Percentiles rank a stretch among this genome's conserved stretches.
Conservation (phyloP, 306 rosid genomes). For the Prinsepia uniflora region DNA sequence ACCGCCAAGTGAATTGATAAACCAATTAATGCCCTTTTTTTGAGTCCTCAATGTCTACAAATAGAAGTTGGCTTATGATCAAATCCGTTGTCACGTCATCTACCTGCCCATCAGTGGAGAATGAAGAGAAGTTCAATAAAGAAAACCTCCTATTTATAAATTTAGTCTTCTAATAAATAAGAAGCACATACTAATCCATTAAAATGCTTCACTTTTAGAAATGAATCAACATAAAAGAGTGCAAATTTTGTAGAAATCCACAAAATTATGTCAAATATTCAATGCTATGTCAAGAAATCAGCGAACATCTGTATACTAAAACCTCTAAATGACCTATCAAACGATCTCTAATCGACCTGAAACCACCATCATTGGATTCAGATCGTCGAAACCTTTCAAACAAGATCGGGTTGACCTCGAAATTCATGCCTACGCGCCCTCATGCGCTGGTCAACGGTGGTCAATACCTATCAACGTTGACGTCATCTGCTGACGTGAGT, state of each 20-base stretch:
- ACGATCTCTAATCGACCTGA: no score
- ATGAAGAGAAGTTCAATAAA: background rate
- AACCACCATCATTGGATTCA: no score
- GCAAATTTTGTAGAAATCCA: background rate
- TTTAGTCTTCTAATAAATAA: background rate
- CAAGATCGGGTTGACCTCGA: no score
- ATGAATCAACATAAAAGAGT: background rate
- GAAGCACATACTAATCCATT: background rate
- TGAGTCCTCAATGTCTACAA: conserved; percentile 91
- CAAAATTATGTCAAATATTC: conserved; percentile 4
- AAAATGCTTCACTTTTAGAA: background rate
- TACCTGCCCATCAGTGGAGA: conserved; percentile 45
- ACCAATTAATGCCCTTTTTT: conserved; percentile 68
- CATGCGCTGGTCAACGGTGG: no score
- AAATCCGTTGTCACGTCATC: conserved; percentile 91
- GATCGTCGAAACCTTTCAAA: no score
- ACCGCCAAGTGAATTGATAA: conserved; percentile 96
- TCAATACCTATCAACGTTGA: no score
- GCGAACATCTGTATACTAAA: no score
- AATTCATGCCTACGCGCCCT: no score
- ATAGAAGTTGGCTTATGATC: conserved; percentile 75
- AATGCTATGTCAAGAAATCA: no score
- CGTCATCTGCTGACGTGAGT: no score
- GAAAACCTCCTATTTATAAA: background rate
- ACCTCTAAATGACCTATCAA: no score